Evolutionary conservation across 1,139 yeast species (phyloP).

Genomic region (Candida sp.): DNA sequence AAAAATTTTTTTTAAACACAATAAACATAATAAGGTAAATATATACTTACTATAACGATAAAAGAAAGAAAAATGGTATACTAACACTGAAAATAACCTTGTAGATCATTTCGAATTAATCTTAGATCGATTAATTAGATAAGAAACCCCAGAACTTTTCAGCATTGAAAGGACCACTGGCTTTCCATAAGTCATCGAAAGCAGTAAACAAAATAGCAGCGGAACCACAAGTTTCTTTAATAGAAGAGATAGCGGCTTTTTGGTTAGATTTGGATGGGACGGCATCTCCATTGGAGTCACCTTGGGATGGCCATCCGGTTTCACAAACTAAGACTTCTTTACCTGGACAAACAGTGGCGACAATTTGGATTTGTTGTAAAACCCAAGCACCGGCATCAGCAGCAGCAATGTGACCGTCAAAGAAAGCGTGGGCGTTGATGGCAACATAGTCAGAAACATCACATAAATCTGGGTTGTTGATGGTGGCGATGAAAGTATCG

Average conservation of each 20-base stretch:
- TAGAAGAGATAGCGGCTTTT: conserved; percentile 57
- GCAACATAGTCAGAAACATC: conserved; percentile 79
- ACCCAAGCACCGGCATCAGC: conserved; percentile 73
- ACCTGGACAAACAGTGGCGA: conserved; percentile 56
- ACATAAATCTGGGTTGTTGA: conserved; percentile 75
- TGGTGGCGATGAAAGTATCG: conserved; percentile 82
- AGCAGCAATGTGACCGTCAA: conserved; percentile 70
- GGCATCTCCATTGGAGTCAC: conserved; percentile 62
- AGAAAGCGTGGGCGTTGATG: conserved; percentile 87
- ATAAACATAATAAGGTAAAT: background rate
- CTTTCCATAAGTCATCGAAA: conserved; percentile 83
- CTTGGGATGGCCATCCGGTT: conserved; percentile 90
- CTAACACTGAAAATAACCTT: conserved; percentile 6
- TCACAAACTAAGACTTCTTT: conserved; percentile 74
- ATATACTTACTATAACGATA: background rate
- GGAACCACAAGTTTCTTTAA: conserved; percentile 52
- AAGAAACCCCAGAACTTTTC: conserved; percentile 87
- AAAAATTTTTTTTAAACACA: background rate
- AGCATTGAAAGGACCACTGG: conserved; percentile 63
- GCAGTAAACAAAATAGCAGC: conserved; percentile 73
- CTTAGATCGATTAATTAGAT: background rate
- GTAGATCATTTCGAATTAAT: too few species aligned
- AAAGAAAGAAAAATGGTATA: conserved; percentile 4
- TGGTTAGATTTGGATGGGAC: conserved; percentile 70
- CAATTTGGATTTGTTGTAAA: conserved; percentile 60